Evolutionary conservation across 2,329 filamentous ascomycete species (phyloP), one percentile per base, ranked within the genome.

Genomic region (Shiraia sp.): DNA sequence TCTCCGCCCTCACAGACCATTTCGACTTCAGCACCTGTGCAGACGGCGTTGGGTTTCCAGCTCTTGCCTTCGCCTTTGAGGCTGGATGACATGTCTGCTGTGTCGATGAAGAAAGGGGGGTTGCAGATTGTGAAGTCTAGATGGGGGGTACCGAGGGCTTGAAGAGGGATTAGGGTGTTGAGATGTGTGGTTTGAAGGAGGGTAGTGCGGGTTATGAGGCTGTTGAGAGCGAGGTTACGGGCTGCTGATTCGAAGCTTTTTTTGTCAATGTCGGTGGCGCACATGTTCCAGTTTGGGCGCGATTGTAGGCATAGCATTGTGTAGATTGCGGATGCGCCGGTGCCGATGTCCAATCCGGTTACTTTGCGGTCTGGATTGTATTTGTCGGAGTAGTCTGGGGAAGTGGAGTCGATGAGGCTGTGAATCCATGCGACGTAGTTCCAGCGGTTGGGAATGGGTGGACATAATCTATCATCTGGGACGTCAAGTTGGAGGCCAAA

Each of bases 381-480:
- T 0, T 73, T 74, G 32, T 77, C 72, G 6, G 56, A 57, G 47
- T 75, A 72, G 42, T 69, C 56, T 12, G 72, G 70, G 8, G 73
- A 72, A 0, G 85, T 86, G 1, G 82, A 85, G 59, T 95, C 90
- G 6, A 97, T 65, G 0, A 99, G 79, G 3, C 79, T 77, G 59
- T 95, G 90, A 1, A 97, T 74, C 90, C 91, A 97, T 7, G 91
- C 74, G 14, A 97, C 82, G 66, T 99, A 99, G 61, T 92, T 93
- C 67, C 95, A 85, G 35, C 90, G 83, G 47, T 81, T 65, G 9
- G 61, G 63, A 17, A 95, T 87, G 1, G 91, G 89, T 10, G 92
- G 93, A 63, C 92, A 97, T 1, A 99, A 76, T 15, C 92, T 79
- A 66, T 96, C 84, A 17, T 79, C 72, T 0, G 90, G 90, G 1